Evolutionary conservation across 805 yeast species (phyloP).

Genomic region (Debaryomyces castellii): DNA sequence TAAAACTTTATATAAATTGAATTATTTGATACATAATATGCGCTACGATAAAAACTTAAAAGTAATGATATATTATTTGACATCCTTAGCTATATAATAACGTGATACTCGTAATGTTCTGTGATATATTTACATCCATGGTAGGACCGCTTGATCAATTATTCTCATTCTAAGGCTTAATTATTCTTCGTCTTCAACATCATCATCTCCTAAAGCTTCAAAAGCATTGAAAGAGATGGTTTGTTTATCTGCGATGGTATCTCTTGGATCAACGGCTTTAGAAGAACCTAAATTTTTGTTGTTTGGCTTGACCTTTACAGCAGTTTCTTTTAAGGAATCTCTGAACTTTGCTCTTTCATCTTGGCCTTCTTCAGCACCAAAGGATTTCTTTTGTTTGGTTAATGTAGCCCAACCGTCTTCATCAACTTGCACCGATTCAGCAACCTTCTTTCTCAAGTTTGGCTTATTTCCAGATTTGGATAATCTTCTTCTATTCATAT

Average conservation of each 20-base stretch:
- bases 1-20: background rate
- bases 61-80: constrained; percentile 3
- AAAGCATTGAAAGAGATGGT: constrained; percentile 74
- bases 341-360: constrained; percentile 48
- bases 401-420: constrained; percentile 84
- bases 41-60: background rate
- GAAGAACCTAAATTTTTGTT: constrained; percentile 73
- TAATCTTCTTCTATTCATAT: constrained; percentile 61
- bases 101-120: background rate
- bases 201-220: constrained; percentile 69
- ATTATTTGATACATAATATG: background rate
- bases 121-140: background rate
- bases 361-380: constrained; percentile 48
- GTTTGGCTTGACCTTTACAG: constrained; percentile 62
- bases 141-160: background rate
- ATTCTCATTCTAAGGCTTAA: background rate
- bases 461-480: constrained; percentile 49
- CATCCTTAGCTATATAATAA: constrained; percentile 3
- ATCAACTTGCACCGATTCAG: constrained; percentile 54
- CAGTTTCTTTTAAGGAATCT: constrained; percentile 38
- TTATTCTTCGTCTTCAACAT: constrained; percentile 21
- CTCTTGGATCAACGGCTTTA: constrained; percentile 72
- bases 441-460: constrained; percentile 56
- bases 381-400: constrained; percentile 45
- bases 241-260: constrained; percentile 66